Percentiles rank a stretch among this genome's conserved stretches.
These are phyloP conservation scores for Turnera subulata DNA, from an alignment of 345 rosid genomes.

Conservation along the genomic window DNA sequence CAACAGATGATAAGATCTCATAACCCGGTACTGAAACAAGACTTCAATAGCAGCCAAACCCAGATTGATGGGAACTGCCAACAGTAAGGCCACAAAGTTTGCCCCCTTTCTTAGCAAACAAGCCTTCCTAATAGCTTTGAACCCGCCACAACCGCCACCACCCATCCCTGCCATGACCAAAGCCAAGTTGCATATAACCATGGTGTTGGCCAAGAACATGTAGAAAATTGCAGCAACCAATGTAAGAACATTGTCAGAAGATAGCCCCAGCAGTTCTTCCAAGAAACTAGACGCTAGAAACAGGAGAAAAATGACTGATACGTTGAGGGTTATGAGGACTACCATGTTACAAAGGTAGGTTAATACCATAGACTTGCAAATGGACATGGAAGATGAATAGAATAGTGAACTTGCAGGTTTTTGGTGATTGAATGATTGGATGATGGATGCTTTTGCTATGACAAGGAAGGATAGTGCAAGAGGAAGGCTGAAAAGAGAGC, in stretches of 20 bases:
- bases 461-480: constrained; percentile 24
- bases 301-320: constrained; percentile 4
- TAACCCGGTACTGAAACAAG: constrained; percentile 25
- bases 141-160: constrained; percentile 14
- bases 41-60: constrained; percentile 31
- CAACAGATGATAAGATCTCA: constrained; percentile 7
- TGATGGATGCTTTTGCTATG: constrained; percentile 33
- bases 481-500: constrained; percentile 16
- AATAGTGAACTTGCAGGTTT: constrained; percentile 9
- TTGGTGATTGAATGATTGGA: constrained; percentile 21
- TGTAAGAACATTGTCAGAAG: background rate
- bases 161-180: constrained; percentile 26
- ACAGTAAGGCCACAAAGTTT: constrained; percentile 13
- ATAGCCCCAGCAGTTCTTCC: background rate
- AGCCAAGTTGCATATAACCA: constrained; percentile 30
- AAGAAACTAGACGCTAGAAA: constrained; percentile 2
- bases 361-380: constrained; percentile 19
- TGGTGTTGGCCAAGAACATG: constrained; percentile 2
- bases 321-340: constrained; percentile 16
- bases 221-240: background rate
- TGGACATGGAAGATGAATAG: constrained; percentile 3
- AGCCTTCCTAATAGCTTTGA: constrained; percentile 24
- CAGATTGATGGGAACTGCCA: constrained; percentile 30
- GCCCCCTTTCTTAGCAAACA: constrained; percentile 20
- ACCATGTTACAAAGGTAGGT: constrained; percentile 23